Evolutionary conservation across 2,329 filamentous ascomycete genomes (phyloP), one percentile per base, ranked within the genome.

Genomic region (Sphaerulina vaccinii): DNA sequence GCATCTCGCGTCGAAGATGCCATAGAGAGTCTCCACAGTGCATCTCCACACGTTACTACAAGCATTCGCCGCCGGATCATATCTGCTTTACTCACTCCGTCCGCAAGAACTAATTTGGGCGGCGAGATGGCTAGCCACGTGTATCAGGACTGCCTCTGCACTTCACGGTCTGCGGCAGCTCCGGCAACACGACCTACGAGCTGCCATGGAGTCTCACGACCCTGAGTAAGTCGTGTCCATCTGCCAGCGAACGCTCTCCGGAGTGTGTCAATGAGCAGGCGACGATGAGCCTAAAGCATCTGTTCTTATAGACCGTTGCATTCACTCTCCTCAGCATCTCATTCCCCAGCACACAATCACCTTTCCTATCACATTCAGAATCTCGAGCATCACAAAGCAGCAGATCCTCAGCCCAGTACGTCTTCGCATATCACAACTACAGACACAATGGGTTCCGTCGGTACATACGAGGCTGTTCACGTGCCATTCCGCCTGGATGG

Each of bases 401-500:
- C 27, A 29, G 3, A 29, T 29, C 27, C n/a, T 29, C n/a, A n/a
- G n/a, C n/a, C n/a, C n/a, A n/a, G n/a, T n/a, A n/a, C n/a, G n/a
- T 3, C 27, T 11, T 29, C 27, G 27, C 3, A 9, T 29, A 9
- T 29, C 8, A 9, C 7, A 29, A 29, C 10, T 3, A 29, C 4
- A 3, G 8, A 3, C 39, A 23, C 39, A 27, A 45, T 45, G 42
- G 69, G 66, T 18, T 45, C 42, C 29, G 21, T 35, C 6, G 24
- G 29, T 15, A 45, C 42, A 29, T 3, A 3, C n/a, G 27, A 29
- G 27, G 27, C 27, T 13, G 27, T 10, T 3, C 27, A 29, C 27
- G 27, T 29, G 29, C 44, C 44, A 15, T 75, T 71, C 70, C 73
- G 72, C 65, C 67, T 76, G 51, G 71, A 75, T 64, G 74, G 74